Evolutionary conservation across 2,329 filamentous ascomycete genomes (phyloP).

Genomic region (Pseudopithomyces chartarum): DNA sequence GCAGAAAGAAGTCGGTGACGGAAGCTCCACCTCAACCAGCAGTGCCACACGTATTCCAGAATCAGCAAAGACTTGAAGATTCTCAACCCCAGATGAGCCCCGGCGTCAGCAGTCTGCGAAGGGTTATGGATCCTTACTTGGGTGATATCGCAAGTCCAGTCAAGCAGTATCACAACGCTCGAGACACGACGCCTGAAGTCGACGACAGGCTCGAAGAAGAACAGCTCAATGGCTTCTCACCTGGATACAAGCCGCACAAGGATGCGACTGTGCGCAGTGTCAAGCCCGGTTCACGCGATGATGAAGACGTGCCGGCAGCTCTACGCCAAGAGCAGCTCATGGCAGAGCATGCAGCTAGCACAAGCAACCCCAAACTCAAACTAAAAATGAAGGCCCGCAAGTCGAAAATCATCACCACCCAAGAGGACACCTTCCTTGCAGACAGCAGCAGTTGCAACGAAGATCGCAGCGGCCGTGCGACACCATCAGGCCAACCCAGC

Average conservation of each 20-base stretch:
- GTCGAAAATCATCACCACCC: constrained; percentile 23
- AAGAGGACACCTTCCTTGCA: constrained; percentile 57
- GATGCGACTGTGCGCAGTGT: constrained; percentile 74
- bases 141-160: constrained; percentile 32
- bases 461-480: constrained; percentile 45
- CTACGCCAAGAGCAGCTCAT: constrained; percentile 34
- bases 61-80: constrained; percentile 32
- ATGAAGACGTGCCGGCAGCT: constrained; percentile 27
- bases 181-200: constrained; percentile 29
- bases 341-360: constrained; percentile 22
- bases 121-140: constrained; percentile 87
- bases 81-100: constrained; percentile 47
- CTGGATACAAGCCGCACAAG: constrained; percentile 74
- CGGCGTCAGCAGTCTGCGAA: constrained; percentile 76
- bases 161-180: constrained; percentile 34
- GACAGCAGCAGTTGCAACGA: constrained; percentile 60
- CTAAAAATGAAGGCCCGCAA: constrained; percentile 47
- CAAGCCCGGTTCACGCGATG: constrained; percentile 51
- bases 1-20: constrained; percentile 86
- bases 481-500: constrained; percentile 31
- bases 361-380: constrained; percentile 45
- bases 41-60: constrained; percentile 50
- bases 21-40: constrained; percentile 69
- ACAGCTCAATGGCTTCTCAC: constrained; percentile 68
- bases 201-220: constrained; percentile 38